Evolutionary conservation across 2,329 filamentous ascomycete species (phyloP), one percentile per base, ranked within the genome.

Genomic region (Podosphaera leucotricha): DNA sequence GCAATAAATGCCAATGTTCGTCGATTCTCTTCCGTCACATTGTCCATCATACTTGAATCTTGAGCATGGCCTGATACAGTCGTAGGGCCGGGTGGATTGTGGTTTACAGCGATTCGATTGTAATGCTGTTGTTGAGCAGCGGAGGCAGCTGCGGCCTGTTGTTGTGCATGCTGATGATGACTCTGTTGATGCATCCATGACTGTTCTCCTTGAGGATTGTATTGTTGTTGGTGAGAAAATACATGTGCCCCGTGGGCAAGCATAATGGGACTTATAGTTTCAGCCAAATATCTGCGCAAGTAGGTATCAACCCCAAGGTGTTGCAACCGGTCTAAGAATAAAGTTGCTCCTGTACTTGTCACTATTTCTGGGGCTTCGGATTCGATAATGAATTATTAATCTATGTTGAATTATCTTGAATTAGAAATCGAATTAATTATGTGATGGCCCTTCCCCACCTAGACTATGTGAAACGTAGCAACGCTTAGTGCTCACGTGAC

Each of bases 1-100:
- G 86, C 83, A 50, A 94, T 90, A 68, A 84, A 94, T 50, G 77
- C 77, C 62, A 94, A 75, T n/a, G 92, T 90, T 51, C 86, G 75
- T 53, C 84, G 73, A 61, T 93, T 93, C 59, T 94, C 87, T 59
- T 94, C 87, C 16, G 78, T 83, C 51, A 90, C 71, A 61, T 63
- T 68, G 33, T 72, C 72, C 55, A 83, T 79, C 55, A 79, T 65
- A 49, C 64, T 58, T 46, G 62, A 63, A 53, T 77, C 68, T 55
- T 71, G 68, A 28, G 62, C 61, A 50, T 76, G 71, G 42, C 59
- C 60, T 36, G 68, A 67, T 57, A 46, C 50, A 33, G 54, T 51
- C 10, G 51, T 46, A 35, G 55, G 49, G 10, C 54, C 58, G 44
- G 55, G 55, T 18, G 59, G 67, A 52, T 72, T 75, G 55, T 75